phyloP scores from a whole-genome alignment of 306 rosid species.

The Ziziphus jujuba region DNA sequence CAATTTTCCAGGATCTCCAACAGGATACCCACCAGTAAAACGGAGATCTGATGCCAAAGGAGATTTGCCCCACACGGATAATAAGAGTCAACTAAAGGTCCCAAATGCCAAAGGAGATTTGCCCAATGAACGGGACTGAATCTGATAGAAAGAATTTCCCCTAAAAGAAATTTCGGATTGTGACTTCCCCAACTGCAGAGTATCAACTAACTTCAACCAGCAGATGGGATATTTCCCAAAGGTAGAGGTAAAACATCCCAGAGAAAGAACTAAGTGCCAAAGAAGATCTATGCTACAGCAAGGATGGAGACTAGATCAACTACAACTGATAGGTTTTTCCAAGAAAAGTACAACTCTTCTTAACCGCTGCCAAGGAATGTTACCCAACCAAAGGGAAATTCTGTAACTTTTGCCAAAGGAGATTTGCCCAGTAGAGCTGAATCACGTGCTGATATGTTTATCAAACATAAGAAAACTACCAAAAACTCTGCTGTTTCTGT shows the following conservation, averaged over 20 bases:
- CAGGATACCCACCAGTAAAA: constrained; percentile 38
- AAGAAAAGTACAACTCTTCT: constrained; percentile 21
- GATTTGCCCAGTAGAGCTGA: constrained; percentile 66
- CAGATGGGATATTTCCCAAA: constrained; percentile 20
- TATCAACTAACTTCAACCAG: constrained; percentile 29
- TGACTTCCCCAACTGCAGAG: constrained; percentile 43
- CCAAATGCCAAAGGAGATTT: constrained; percentile 98
- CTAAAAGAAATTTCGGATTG: constrained; percentile 37
- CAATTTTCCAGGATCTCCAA: constrained; percentile 39
- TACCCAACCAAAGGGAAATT: constrained; percentile 44
- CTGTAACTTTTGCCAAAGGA: constrained; percentile 73
- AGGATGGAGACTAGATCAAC: constrained; percentile 28
- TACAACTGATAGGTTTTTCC: constrained; percentile 21
- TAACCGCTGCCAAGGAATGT: constrained; percentile 25
- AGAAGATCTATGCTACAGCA: constrained; percentile 49
- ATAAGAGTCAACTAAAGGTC: constrained; percentile 52
- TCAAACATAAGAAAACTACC: neutral
- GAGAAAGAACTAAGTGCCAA: constrained; percentile 33
- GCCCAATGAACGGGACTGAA: constrained; percentile 65
- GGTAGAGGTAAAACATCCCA: constrained; percentile 25
- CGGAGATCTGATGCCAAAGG: constrained; percentile 48
- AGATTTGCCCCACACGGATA: constrained; percentile 58
- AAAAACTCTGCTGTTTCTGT: constrained; percentile 29
- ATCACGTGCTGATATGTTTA: constrained; percentile 23
- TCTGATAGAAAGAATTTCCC: constrained; percentile 39